phyloP scores from a whole-genome alignment of 495 filamentous ascomycete genomes.

The Schizothecium vesticola region DNA sequence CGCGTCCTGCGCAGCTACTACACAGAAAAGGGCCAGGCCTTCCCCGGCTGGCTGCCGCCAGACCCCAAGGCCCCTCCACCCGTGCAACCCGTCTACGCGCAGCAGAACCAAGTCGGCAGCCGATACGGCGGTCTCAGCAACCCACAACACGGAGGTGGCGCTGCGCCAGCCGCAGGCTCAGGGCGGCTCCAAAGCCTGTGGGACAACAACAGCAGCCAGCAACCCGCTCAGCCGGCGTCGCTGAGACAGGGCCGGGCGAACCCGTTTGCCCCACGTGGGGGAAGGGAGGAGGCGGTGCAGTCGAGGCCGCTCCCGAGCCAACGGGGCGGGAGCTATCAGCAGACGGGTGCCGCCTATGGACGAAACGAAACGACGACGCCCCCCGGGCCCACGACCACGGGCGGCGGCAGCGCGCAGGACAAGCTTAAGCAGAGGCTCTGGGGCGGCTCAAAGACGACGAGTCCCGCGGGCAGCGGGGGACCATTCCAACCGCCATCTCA shows the following conservation, averaged over 20 bases:
- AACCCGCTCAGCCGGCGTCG: constrained; percentile 42
- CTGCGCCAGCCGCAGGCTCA: background rate
- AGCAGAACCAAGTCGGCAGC: constrained; percentile 39
- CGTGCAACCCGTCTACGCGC: constrained; percentile 42
- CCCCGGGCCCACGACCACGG: constrained; percentile 25
- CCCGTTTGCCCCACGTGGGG: constrained; percentile 20
- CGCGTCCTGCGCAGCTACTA: constrained; percentile 95
- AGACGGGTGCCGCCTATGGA: constrained; percentile 19
- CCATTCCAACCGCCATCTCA: constrained; percentile 37
- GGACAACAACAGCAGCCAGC: constrained; percentile 54
- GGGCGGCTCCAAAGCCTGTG: constrained; percentile 69
- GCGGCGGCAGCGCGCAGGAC: constrained; percentile 37
- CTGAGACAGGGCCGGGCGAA: constrained; percentile 44
- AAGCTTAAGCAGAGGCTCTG: constrained; percentile 48
- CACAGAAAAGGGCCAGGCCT: constrained; percentile 74
- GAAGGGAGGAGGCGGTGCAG: constrained; percentile 2
- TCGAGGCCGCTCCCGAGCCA: constrained; percentile 56
- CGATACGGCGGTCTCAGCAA: constrained; percentile 44
- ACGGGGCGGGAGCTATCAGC: constrained; percentile 66
- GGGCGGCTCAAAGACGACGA: constrained; percentile 40
- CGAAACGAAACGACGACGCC: constrained; percentile 31
- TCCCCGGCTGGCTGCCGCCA: constrained; percentile 84
- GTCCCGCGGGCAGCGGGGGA: constrained; percentile 27
- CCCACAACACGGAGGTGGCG: constrained; percentile 27
- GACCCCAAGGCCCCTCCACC: constrained; percentile 68